Percentiles rank a stretch among this genome's conserved stretches.
Evolutionary conservation across 1,284 basidiomycete genomes (phyloP).

Genomic region (Cystobasidiaceae sp.): DNA sequence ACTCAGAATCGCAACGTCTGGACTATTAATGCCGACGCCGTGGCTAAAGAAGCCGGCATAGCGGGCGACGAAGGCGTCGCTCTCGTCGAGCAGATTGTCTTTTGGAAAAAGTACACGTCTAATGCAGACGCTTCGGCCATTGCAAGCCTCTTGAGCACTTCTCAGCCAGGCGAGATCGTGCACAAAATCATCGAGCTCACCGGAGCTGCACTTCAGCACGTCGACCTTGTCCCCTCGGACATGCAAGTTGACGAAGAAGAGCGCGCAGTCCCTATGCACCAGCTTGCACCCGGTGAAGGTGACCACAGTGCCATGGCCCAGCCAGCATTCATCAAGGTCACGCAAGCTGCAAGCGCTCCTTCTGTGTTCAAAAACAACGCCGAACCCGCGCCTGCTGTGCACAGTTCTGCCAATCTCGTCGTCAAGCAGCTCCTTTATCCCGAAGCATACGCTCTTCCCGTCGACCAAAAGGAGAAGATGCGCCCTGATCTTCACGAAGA

Average conservation of each 20-base stretch:
- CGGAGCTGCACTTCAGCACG: slow-evolving; percentile 41
- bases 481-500: slow-evolving; percentile 80
- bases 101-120: slow-evolving; percentile 28
- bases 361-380: slow-evolving; percentile 37
- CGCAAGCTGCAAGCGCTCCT: slow-evolving; percentile 36
- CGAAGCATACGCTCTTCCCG: slow-evolving; percentile 53
- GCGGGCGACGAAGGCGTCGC: slow-evolving; percentile 17
- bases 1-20: slow-evolving; percentile 15
- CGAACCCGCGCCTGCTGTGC: slow-evolving; percentile 36
- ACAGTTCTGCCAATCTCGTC: slow-evolving; percentile 68
- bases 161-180: slow-evolving; percentile 4
- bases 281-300: slow-evolving; percentile 36
- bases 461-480: slow-evolving; percentile 48
- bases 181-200: slow-evolving; percentile 31
- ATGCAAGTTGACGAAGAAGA: slow-evolving; percentile 39
- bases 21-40: slow-evolving; percentile 28
- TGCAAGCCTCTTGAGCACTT: neutral
- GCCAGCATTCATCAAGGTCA: slow-evolving; percentile 26
- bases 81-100: slow-evolving; percentile 29
- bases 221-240: slow-evolving; percentile 43
- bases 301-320: slow-evolving; percentile 33
- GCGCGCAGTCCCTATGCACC: slow-evolving; percentile 22
- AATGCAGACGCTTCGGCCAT: slow-evolving; percentile 11
- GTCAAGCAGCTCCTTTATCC: slow-evolving; percentile 86
- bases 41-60: slow-evolving; percentile 27